These are phyloP conservation scores for Solanum clarkiae DNA, from an alignment of 257 asterid species.

Conservation along the genomic window DNA sequence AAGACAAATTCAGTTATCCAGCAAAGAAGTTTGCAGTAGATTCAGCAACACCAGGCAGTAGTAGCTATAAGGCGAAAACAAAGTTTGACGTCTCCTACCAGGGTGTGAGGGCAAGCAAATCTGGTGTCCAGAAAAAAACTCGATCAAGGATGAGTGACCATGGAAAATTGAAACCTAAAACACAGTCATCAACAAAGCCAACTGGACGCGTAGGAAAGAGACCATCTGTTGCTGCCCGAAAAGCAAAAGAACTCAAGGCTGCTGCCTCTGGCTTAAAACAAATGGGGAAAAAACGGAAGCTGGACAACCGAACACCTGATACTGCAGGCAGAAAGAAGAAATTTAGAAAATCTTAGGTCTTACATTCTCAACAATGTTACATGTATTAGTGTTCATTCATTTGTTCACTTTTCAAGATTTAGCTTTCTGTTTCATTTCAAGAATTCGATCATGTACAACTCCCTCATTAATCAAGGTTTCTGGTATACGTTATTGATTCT, in stretches of 20 bases:
- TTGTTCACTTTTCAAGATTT: not conserved
- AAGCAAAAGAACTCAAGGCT: slow-evolving; percentile 31
- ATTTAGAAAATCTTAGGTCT: slow-evolving; percentile 35
- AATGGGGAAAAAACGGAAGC: slow-evolving; percentile 56
- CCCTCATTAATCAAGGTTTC: not conserved
- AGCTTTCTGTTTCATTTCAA: not conserved
- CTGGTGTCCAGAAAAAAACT: slow-evolving; percentile 55
- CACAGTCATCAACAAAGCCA: slow-evolving; percentile 12
- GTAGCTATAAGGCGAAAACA: slow-evolving; percentile 3
- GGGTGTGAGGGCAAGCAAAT: slow-evolving; percentile 74
- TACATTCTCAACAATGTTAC: not conserved
- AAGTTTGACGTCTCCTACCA: slow-evolving; percentile 44
- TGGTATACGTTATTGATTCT: not conserved
- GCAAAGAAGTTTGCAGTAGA: slow-evolving; percentile 26
- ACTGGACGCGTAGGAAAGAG: slow-evolving; percentile 32
- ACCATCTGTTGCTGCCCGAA: slow-evolving; percentile 85
- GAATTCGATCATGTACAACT: not conserved
- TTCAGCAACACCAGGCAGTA: slow-evolving; percentile 23
- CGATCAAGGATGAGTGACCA: slow-evolving; percentile 4
- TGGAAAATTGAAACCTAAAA: slow-evolving; percentile 10
- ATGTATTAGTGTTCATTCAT: not conserved
- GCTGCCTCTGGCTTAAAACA: slow-evolving; percentile 21
- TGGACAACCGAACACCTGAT: slow-evolving; percentile 45
- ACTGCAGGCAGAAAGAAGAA: slow-evolving; percentile 51
- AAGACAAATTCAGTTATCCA: slow-evolving; percentile 16